phyloP scores from a whole-genome alignment of 208 protist species.

The Novymonas esmeraldas region DNA sequence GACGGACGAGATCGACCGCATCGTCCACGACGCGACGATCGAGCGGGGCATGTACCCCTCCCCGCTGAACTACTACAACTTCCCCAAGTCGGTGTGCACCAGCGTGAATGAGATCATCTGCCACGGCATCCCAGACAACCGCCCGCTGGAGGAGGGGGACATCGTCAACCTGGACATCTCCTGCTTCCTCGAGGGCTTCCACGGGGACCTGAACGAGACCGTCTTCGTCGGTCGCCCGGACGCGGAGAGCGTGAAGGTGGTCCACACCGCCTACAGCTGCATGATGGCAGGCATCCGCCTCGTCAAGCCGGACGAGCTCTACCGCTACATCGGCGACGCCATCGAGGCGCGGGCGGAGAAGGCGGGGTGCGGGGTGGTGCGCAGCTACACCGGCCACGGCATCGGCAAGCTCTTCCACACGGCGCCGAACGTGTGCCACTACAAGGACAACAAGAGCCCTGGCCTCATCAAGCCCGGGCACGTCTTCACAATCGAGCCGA shows the following conservation, averaged over 20 bases:
- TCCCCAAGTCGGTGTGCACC: conserved; percentile 98
- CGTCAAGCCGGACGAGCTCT: conserved; percentile 87
- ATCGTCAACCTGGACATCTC: conserved; percentile 99
- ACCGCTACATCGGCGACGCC: conserved; percentile 80
- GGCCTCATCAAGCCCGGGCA: conserved; percentile 94
- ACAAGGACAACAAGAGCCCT: conserved; percentile 89
- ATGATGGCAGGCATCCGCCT: conserved; percentile 76
- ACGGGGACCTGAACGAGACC: conserved; percentile 95
- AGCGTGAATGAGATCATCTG: conserved; percentile 95
- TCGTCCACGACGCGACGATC: conserved; percentile 92
- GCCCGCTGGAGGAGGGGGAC: conserved; percentile 95
- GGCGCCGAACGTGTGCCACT: conserved; percentile 93
- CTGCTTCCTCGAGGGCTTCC: conserved; percentile 94
- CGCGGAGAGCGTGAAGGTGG: conserved; percentile 72
- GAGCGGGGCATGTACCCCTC: conserved; percentile 96
- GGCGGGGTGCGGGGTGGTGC: conserved; percentile 70
- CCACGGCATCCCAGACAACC: conserved; percentile 97
- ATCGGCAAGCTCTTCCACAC: conserved; percentile 93
- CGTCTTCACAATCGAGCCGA: conserved; percentile 99
- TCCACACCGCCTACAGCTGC: conserved; percentile 86
- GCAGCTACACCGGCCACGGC: conserved; percentile 95
- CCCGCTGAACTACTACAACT: conserved; percentile 98
- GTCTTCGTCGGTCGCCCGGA: conserved; percentile 90
- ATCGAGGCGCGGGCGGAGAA: conserved; percentile 83
- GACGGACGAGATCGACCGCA: conserved; percentile 97